Evolutionary conservation across 1,284 basidiomycete genomes (phyloP).

Genomic region (Cryptococcus depauperatus): DNA sequence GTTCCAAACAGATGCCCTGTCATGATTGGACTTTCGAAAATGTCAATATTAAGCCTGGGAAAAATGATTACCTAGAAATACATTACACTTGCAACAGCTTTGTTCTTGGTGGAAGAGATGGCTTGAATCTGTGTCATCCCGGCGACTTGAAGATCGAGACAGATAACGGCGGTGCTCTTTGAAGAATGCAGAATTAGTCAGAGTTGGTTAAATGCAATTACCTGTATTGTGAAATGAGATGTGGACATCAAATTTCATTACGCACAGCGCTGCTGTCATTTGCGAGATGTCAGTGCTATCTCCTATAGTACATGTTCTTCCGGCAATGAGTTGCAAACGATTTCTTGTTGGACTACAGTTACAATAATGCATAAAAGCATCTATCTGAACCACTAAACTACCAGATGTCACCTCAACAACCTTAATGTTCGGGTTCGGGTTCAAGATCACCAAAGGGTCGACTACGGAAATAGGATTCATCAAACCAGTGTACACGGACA

Average conservation of each 20-base stretch:
- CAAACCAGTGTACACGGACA: conserved; percentile 78
- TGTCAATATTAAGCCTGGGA: conserved; percentile 22
- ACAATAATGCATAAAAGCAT: background rate
- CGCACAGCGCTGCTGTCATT: too few species aligned
- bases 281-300: too few species aligned
- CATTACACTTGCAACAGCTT: conserved; percentile 16
- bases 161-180: conserved; percentile 11
- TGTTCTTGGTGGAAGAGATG: conserved; percentile 18
- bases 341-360: too few species aligned
- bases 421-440: conserved; percentile 50
- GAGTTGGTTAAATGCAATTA: too few species aligned
- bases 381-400: background rate
- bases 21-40: conserved; percentile 21
- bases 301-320: too few species aligned
- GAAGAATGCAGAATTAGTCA: too few species aligned
- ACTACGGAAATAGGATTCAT: conserved; percentile 80
- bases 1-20: conserved; percentile 26
- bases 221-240: too few species aligned
- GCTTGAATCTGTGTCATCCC: conserved; percentile 18
- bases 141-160: conserved; percentile 20
- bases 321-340: too few species aligned
- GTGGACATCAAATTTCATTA: too few species aligned
- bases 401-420: background rate
- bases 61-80: conserved; percentile 22
- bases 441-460: conserved; percentile 84